Percentiles rank a stretch among this genome's conserved stretches.
These are phyloP conservation scores for Eucalyptus camaldulensis DNA, from an alignment of 345 rosid species.

Conservation along the genomic window DNA sequence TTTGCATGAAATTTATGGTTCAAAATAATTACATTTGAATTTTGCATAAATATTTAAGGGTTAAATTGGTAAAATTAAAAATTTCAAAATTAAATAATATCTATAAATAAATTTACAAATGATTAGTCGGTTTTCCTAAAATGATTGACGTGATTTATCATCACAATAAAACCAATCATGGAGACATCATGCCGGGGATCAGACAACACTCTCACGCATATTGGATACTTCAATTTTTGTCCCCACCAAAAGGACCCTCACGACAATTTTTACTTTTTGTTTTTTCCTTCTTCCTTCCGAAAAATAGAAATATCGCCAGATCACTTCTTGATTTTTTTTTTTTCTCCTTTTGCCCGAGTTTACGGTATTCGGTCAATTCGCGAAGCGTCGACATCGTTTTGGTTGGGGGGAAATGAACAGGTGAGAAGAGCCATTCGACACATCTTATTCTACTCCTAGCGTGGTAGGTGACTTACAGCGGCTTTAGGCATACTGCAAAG, in stretches of 20 bases:
- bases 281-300: not conserved
- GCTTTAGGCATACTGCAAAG: not conserved
- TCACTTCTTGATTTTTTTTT: not conserved
- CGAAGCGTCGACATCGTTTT: not conserved
- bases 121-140: not conserved
- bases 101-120: not conserved
- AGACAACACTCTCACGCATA: not conserved
- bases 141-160: not conserved
- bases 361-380: not conserved
- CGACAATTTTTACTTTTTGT: not conserved
- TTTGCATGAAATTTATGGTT: not conserved
- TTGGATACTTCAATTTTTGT: not conserved
- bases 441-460: not conserved
- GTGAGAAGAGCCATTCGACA: not conserved
- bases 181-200: not conserved
- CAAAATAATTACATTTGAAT: fast-evolving
- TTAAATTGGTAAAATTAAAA: fast-evolving
- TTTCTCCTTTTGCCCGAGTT: not conserved
- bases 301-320: not conserved
- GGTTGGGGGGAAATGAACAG: not conserved
- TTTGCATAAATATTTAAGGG: fast-evolving
- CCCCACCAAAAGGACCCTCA: not conserved
- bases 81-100: fast-evolving
- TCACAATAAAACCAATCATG: not conserved
- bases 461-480: not conserved